Conservation (phyloP, 2,329 filamentous ascomycete species). For the Ophioceras dolichostomum region DNA sequence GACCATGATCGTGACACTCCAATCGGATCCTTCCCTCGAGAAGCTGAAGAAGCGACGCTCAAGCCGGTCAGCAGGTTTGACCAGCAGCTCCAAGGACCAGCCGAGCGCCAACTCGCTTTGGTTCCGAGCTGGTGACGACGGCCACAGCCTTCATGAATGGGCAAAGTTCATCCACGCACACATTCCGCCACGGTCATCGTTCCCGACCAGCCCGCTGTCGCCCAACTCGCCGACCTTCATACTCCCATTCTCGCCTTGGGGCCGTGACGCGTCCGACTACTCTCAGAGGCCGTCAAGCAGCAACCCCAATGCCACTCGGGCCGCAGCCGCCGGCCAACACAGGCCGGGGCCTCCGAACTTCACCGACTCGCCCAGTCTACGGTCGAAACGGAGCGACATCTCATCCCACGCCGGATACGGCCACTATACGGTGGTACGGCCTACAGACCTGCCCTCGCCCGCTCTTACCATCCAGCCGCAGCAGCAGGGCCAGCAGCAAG, state of each 20-base stretch:
- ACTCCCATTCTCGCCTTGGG: constrained; percentile 34
- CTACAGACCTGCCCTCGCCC: constrained; percentile 44
- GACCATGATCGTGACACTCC: constrained; percentile 45
- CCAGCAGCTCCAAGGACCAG: constrained; percentile 36
- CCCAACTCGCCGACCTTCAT: constrained; percentile 41
- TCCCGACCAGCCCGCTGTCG: constrained; percentile 35
- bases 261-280: constrained; percentile 27
- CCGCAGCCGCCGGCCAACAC: too few relatives aligned
- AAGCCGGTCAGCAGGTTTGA: constrained; percentile 47
- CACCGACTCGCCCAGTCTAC: constrained; percentile 47
- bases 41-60: constrained; percentile 53
- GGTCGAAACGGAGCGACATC: constrained; percentile 50
- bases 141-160: constrained; percentile 44
- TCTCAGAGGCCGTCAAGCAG: constrained; percentile 31
- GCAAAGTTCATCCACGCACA: constrained; percentile 34
- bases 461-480: constrained; percentile 35
- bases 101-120: constrained; percentile 34
- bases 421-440: constrained; percentile 37
- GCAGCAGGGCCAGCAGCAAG: too few relatives aligned
- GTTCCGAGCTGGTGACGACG: constrained; percentile 44
- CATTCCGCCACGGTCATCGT: constrained; percentile 28
- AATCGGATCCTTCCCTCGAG: constrained; percentile 36
- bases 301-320: constrained; percentile 21
- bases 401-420: constrained; percentile 33
- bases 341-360: too few relatives aligned